Conservation (phyloP, 352 stramenopile species). For the Pythium apleroticum region DNA sequence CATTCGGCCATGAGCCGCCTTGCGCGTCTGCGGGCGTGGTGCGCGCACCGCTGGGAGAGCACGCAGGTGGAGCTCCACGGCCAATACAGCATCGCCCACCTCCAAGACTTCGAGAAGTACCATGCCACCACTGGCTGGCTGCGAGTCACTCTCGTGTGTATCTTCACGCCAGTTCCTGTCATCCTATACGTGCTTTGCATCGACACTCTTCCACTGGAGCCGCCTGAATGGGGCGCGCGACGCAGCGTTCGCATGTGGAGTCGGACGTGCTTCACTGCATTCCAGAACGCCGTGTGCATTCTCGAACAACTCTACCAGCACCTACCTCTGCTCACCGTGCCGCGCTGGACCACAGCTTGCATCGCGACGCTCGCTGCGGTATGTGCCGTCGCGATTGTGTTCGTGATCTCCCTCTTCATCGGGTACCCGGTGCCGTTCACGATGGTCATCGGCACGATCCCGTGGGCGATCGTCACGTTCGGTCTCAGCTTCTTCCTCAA, state of each 20-base stretch:
- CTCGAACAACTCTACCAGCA: conserved; percentile 15
- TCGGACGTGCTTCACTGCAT: conserved; percentile 2
- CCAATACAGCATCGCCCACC: conserved; percentile 11
- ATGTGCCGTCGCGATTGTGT: not conserved
- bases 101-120: conserved; percentile 11
- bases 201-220: conserved; percentile 14
- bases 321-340: conserved; percentile 15
- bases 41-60: not conserved
- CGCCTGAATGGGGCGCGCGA: not conserved
- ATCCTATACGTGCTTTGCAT: conserved; percentile 1
- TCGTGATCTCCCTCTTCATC: not conserved
- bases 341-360: not conserved
- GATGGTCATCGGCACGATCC: not conserved
- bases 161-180: conserved; percentile 12
- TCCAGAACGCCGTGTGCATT: conserved; percentile 11
- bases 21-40: not conserved
- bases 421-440: not conserved
- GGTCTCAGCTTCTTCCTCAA: conserved; percentile 2
- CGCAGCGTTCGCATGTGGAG: conserved; percentile 5
- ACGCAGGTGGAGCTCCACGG: conserved; percentile 18
- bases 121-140: not conserved
- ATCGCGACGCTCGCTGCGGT: not conserved
- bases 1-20: not conserved
- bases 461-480: not conserved
- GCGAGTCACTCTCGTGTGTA: conserved; percentile 1